Base-by-base conservation (phyloP, 2,329 filamentous ascomycete genomes). In the Aulographum hederae region DNA sequence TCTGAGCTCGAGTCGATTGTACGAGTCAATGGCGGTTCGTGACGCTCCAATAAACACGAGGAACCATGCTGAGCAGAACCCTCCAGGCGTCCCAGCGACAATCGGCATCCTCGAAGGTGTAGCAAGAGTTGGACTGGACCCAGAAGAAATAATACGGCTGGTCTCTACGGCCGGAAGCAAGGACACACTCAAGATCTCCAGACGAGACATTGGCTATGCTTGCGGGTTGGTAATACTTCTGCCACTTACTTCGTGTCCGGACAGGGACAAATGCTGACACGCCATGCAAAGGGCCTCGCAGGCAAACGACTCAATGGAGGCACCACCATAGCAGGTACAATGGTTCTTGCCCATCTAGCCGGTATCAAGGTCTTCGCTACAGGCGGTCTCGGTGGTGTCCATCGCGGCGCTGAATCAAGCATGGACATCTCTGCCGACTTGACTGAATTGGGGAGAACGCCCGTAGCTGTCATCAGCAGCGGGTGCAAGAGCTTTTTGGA, bases 401-500 rank as follows among this genome's bases (percentile, higher is more conserved):
- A 98, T 53, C 73, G 85, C 28, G 85, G 81, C 33, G 89, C 74
- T 30, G 77, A 94, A 50, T 67, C 67, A 41, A 79, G 78, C 5
- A 77, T 95, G 73, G 89, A 98, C 50, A 71, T 98, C 38, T 95
- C 86, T 37, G 86, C 89, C 26, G 89, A 98, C 54, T 64, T 98
- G 37, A 94, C 81, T 3, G 89, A 95, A 61, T 69, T 98, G 31
- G 85, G 89, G 12, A 69, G 84, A 35, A 94, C 85, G 5, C 72
- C 80, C 8, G 76, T 98, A 32, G 77, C 85, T 17, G 85, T 98
- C 2, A 63, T 98, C 32, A 79, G 77, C 52, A 82, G 79, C 40
- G 89, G 89, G 11, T 91, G 82, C 58, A 98, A 98, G 58, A 89
- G 86, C 38, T 95, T 98, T 52, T 63, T 98, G 23, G 89, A 98